Evolutionary conservation across 31 red algal genomes (phyloP).

Genomic region (Asparagopsis taxiformis): DNA sequence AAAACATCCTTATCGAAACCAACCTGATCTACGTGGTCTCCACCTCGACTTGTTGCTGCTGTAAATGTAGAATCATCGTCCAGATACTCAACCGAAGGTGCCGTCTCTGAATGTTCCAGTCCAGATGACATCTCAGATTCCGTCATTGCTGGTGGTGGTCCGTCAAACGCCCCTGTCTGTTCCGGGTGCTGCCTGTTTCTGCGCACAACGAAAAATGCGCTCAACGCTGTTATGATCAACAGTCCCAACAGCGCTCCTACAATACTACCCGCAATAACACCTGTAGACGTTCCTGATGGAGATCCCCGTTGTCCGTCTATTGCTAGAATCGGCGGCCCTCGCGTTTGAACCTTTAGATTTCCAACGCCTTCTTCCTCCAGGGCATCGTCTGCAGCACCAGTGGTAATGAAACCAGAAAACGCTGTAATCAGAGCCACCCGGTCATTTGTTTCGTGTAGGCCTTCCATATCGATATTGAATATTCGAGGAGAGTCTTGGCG

Average conservation of each 20-base stretch:
- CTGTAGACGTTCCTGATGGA: constrained; percentile 9
- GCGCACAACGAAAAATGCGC: constrained; percentile 39
- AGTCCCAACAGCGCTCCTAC: constrained; percentile 25
- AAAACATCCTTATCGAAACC: constrained; percentile 54
- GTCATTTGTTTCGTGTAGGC: too few species aligned
- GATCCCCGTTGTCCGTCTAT: background rate
- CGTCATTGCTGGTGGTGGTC: constrained; percentile 35
- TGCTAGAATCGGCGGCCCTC: background rate
- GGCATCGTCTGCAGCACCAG: too few species aligned
- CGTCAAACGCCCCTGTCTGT: constrained; percentile 20
- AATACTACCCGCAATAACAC: constrained; percentile 31
- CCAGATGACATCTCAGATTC: constrained; percentile 55
- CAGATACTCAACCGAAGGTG: constrained; percentile 54
- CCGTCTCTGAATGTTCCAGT: constrained; percentile 40
- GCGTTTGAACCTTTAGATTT: too few species aligned
- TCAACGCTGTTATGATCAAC: constrained; percentile 21
- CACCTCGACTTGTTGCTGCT: constrained; percentile 57
- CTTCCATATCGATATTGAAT: background rate
- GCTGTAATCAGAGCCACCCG: too few species aligned
- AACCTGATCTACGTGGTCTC: constrained; percentile 43
- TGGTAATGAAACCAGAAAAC: too few species aligned
- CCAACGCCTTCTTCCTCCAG: too few species aligned
- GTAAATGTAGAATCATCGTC: constrained; percentile 69
- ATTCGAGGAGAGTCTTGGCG: background rate
- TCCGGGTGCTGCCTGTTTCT: background rate